Evolutionary conservation across 345 rosid species (phyloP), one percentile per base, ranked within the genome.

Genomic region (Hypericum perforatum): DNA sequence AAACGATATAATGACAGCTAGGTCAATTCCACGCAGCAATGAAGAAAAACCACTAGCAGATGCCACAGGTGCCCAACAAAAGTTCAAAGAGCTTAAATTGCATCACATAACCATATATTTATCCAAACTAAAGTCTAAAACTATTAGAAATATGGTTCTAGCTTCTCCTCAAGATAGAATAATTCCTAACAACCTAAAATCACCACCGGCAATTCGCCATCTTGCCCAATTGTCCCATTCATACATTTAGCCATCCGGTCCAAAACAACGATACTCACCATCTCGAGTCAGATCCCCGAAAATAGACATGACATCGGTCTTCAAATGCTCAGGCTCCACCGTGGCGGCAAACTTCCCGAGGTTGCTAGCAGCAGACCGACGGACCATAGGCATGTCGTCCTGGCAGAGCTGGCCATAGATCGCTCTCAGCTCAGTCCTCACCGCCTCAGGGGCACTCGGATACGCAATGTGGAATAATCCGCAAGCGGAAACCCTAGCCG

Each of bases 301-400:
- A 67, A 87, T 81, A 29, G 90, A 71, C 91, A 91, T 85, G 66
- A 87, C 68, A 39, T 91, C 96, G 39, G 83, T 57, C 74, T 85
- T 91, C 81, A 91, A 73, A 80, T 82, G 79, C 48, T 82, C 67
- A 60, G 80, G 64, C 49, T 91, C 96, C 56, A 91, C 82, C 11
- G 98, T 87, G 8, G 95, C 95, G 70, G 98, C 96, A 79, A 84
- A 87, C 64, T 78, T 91, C 54, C 95, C 96, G 39, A 91, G 77
- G 66, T 87, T 91, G 11, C 89, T 70, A 22, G 95, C 96, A 41
- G 98, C 98, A 52, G 98, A 86, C 74, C 89, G 87, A 51, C 98
- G 78, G 66, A 91, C 98, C 96, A 82, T 91, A 16, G 96, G 98
- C 98, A 87, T 87, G 70, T 86, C 98, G 77, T 91, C 98, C 75